These are phyloP conservation scores for Orbilia blumenaviensis DNA, from an alignment of 2,329 filamentous ascomycete species.

Conservation along the genomic window DNA sequence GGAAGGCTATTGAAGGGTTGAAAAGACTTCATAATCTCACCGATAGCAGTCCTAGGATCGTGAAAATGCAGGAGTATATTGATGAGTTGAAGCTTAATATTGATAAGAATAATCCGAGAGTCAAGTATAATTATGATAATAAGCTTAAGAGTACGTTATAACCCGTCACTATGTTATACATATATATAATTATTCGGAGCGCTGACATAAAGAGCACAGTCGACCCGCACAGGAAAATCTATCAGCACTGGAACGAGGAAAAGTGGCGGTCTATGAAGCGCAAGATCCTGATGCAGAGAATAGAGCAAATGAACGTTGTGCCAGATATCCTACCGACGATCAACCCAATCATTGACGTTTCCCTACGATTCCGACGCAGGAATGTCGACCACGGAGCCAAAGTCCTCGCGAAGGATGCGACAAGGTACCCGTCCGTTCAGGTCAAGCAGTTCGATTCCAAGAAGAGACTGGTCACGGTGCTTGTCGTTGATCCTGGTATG, in stretches of 20 bases:
- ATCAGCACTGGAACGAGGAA: slow-evolving; percentile 83
- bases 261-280: slow-evolving; percentile 89
- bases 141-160: slow-evolving; percentile 26
- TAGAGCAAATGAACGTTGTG: slow-evolving; percentile 84
- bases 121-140: slow-evolving; percentile 52
- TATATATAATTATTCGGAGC: neutral
- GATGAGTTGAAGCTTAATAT: slow-evolving; percentile 78
- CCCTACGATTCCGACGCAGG: slow-evolving; percentile 78
- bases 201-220: slow-evolving; percentile 41
- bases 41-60: slow-evolving; percentile 73
- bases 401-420: slow-evolving; percentile 77
- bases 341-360: slow-evolving; percentile 79
- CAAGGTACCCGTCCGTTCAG: slow-evolving; percentile 76
- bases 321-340: slow-evolving; percentile 87
- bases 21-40: slow-evolving; percentile 70
- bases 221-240: slow-evolving; percentile 96
- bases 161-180: neutral
- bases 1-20: slow-evolving; percentile 72
- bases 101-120: slow-evolving; percentile 48
- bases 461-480: slow-evolving; percentile 81
- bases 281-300: slow-evolving; percentile 81
- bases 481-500: slow-evolving; percentile 78
- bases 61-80: slow-evolving; percentile 75
- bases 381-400: slow-evolving; percentile 79
- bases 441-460: slow-evolving; percentile 87